Evolutionary conservation across 176 grass and related monocot genomes (phyloP).

Genomic region (Pharus latifolius): DNA sequence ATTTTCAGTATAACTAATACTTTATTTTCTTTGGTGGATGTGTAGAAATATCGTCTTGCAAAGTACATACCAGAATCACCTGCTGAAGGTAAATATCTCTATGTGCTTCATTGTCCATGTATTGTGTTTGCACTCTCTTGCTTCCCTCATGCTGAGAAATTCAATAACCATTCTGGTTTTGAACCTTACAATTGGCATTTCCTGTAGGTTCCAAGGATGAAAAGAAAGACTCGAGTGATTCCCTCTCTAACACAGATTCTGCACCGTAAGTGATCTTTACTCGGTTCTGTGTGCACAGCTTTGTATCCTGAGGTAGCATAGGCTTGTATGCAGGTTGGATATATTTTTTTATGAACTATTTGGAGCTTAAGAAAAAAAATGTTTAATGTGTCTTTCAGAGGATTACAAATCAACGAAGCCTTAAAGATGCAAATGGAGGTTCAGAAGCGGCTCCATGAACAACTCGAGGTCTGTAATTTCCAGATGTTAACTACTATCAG

Average conservation of each 20-base stretch:
- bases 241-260: slow-evolving; percentile 59
- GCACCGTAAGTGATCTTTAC: slow-evolving; percentile 60
- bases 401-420: slow-evolving; percentile 69
- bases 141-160: neutral
- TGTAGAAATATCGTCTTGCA: slow-evolving; percentile 92
- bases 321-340: neutral
- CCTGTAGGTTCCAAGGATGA: slow-evolving; percentile 77
- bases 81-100: slow-evolving; percentile 61
- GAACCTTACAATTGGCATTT: neutral
- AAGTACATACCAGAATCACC: slow-evolving; percentile 95
- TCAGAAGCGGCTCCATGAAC: slow-evolving; percentile 90
- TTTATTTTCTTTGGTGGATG: slow-evolving; percentile 13
- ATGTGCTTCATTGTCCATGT: slow-evolving; percentile 13
- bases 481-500: neutral
- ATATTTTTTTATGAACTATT: neutral
- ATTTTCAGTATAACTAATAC: slow-evolving; percentile 6
- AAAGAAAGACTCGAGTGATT: slow-evolving; percentile 79
- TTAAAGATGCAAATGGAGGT: slow-evolving; percentile 98
- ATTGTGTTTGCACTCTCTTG: neutral
- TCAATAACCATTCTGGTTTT: slow-evolving; percentile 3
- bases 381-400: slow-evolving; percentile 47
- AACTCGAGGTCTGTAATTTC: slow-evolving; percentile 66
- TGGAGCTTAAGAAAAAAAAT: neutral
- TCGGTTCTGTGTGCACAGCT: neutral
- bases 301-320: neutral